These are phyloP conservation scores for Carex kokanica DNA, from an alignment of 176 grass and related monocot species.

Conservation along the genomic window DNA sequence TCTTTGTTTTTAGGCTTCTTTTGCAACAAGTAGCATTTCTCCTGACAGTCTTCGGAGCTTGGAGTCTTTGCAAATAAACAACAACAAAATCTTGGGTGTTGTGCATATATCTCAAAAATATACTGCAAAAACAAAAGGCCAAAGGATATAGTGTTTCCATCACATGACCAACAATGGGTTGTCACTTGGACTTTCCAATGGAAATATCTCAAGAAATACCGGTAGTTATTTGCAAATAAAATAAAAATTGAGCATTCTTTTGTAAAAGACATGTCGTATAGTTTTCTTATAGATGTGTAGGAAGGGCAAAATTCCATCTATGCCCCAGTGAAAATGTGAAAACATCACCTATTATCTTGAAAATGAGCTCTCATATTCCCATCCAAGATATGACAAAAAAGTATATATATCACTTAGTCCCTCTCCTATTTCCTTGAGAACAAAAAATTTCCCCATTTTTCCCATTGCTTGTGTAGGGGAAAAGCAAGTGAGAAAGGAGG, in stretches of 20 bases:
- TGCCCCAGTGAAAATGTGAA: neutral
- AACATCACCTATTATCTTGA: neutral
- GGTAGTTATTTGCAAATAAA: neutral
- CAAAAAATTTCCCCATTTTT: neutral
- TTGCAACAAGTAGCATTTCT: conserved; percentile 1
- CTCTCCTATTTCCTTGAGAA: conserved; percentile 4
- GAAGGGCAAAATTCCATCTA: neutral
- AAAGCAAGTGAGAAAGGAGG: neutral
- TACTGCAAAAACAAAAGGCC: neutral
- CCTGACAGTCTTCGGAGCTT: neutral
- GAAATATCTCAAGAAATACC: neutral
- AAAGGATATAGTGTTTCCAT: neutral
- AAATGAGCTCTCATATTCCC: neutral
- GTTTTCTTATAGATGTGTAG: neutral
- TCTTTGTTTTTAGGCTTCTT: neutral
- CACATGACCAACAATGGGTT: neutral
- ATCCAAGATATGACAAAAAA: neutral
- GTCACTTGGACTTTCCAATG: neutral
- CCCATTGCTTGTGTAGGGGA: neutral
- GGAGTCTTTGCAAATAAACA: neutral
- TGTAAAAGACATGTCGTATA: neutral
- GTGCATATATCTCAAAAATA: neutral
- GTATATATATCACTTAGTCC: neutral
- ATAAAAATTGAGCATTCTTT: neutral
- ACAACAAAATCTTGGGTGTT: neutral